Percentiles rank a stretch among this genome's conserved stretches.
Evolutionary conservation across 1,284 basidiomycete genomes (phyloP).

Genomic region (Fomitopsis pinicola): DNA sequence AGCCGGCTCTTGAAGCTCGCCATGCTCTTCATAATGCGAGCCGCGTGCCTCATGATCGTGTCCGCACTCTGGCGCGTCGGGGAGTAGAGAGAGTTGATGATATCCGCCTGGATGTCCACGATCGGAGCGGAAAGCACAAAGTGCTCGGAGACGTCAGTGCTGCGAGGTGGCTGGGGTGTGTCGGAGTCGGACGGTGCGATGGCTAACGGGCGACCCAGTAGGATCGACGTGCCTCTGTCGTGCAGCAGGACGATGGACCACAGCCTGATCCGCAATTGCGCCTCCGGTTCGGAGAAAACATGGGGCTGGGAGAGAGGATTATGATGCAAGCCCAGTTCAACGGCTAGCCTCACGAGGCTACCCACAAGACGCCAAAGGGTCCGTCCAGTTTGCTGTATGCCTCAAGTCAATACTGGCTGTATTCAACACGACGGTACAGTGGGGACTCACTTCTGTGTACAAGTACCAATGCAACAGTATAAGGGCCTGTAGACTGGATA

Average conservation of each 20-base stretch:
- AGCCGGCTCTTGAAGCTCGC: constrained; percentile 59
- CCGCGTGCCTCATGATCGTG: constrained; percentile 68
- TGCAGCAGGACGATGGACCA: constrained; percentile 81
- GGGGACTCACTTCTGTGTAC: constrained; percentile 67
- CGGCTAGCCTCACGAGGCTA: constrained; percentile 70
- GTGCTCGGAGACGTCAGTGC: constrained; percentile 60
- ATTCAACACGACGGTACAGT: not conserved
- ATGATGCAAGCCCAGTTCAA: constrained; percentile 80
- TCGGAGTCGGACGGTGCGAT: constrained; percentile 75
- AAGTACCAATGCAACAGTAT: constrained; percentile 83
- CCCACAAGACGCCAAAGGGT: constrained; percentile 82
- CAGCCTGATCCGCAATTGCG: constrained; percentile 68
- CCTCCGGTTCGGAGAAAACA: constrained; percentile 67
- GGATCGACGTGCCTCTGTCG: constrained; percentile 78
- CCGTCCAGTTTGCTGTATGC: constrained; percentile 68
- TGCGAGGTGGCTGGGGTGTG: constrained; percentile 61
- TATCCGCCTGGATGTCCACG: constrained; percentile 79
- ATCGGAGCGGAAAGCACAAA: constrained; percentile 66
- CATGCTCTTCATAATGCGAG: constrained; percentile 72
- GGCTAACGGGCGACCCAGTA: constrained; percentile 77
- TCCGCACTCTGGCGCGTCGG: constrained; percentile 64
- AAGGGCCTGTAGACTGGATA: constrained; percentile 74
- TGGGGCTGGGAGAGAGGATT: constrained; percentile 67
- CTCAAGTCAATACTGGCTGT: constrained; percentile 3
- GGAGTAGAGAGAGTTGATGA: constrained; percentile 77